Base-by-base conservation (phyloP, 306 rosid genomes). In the Mimosa pudica region DNA sequence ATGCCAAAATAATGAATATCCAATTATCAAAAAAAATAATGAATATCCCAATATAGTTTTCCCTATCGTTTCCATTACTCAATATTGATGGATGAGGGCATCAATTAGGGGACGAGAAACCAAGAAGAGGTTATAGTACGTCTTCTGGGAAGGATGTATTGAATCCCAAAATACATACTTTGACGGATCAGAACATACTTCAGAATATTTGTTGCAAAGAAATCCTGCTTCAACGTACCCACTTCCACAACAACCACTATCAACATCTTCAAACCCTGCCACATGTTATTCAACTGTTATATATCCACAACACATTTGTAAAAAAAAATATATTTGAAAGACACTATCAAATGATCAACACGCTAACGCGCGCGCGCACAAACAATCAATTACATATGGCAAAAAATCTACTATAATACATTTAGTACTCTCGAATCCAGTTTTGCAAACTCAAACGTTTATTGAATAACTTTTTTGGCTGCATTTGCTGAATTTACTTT, bases 101-200 rank as follows among this genome's bases (percentile, higher is more conserved):
- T 90, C 90, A 17, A 92, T 0, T n/a, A 33, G 10, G 6, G 86
- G 78, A 46, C 84, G 86, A 1, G 61, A 38, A 3, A 54, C 54
- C 47, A 67, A 5, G 61, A 84, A 90, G 14, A 89, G 0, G 45
- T 17, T 38, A 58, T 84, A 41, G 55, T 90, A 90, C 17, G 86
- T 71, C 79, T 63, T 82, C 83, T 90, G 81, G 1, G 95, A 83
- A 1, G 93, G 92, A 57, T 92, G 97, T 48, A 92, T 85, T 33
- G 97, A 89, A 71, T 92, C 97, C 90, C 90, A 92, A 49, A 92
- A 92, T 1, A 92, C 73, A 75, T 87, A 90, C 49, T 90, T 90
- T 1, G 86, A 54, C 30, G 91, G 74, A 85, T 92, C 90, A 20
- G 87, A 51, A 57, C 97, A 92, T 24, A 85, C 87, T 11, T 10